phyloP scores from a whole-genome alignment of 2,329 filamentous ascomycete species.

The Metarhizium robertsii region DNA sequence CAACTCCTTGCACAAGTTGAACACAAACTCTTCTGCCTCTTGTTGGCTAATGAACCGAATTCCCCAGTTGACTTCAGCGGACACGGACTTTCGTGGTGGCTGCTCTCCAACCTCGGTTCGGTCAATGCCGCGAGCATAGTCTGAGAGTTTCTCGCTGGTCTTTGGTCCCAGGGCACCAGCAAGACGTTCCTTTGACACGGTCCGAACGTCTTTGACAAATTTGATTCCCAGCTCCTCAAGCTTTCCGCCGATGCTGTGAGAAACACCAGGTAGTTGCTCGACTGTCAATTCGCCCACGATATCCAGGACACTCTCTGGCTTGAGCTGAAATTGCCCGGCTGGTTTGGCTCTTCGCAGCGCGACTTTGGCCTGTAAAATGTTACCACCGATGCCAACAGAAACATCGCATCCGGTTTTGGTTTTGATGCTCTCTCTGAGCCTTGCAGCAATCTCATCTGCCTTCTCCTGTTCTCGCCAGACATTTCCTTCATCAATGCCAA shows the following conservation, averaged over 20 bases:
- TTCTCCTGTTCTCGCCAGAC: slow-evolving; percentile 70
- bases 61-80: slow-evolving; percentile 96
- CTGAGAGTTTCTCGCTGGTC: slow-evolving; percentile 82
- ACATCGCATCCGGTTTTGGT: slow-evolving; percentile 73
- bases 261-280: slow-evolving; percentile 82
- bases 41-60: slow-evolving; percentile 85
- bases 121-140: slow-evolving; percentile 86
- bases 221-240: slow-evolving; percentile 80
- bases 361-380: slow-evolving; percentile 85
- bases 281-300: slow-evolving; percentile 73
- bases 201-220: slow-evolving; percentile 73
- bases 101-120: slow-evolving; percentile 77
- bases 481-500: slow-evolving; percentile 54
- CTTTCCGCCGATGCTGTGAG: slow-evolving; percentile 77
- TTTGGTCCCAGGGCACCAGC: slow-evolving; percentile 73
- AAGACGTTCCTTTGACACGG: slow-evolving; percentile 67
- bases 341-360: slow-evolving; percentile 89
- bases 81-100: slow-evolving; percentile 82
- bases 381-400: slow-evolving; percentile 84
- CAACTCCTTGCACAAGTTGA: slow-evolving; percentile 76
- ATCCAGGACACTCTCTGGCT: slow-evolving; percentile 66
- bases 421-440: slow-evolving; percentile 61
- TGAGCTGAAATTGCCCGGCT: slow-evolving; percentile 83
- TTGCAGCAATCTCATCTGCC: slow-evolving; percentile 58
- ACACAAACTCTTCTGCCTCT: slow-evolving; percentile 90